Evolutionary conservation across 2,329 filamentous ascomycete species (phyloP), one percentile per base, ranked within the genome.

Genomic region (Aspergillus uvarum): DNA sequence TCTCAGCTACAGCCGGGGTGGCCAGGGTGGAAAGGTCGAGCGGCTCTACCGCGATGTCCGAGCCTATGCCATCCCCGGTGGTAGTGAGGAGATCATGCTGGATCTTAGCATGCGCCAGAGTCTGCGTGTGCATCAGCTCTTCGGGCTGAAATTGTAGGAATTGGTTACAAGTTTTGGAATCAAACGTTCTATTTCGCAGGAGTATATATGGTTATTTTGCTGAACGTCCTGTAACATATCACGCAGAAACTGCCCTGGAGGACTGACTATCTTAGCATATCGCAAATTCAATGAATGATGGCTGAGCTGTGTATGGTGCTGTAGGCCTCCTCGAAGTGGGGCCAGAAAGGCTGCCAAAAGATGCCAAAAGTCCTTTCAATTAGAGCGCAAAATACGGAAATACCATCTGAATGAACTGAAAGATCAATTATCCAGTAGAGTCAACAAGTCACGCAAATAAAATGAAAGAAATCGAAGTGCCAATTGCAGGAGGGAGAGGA

Each of bases 1-100:
- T 26, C 80, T 98, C 66, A 92, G 89, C 70, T 98, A 98, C 81
- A 93, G 88, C 61, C 87, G 94, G 48, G 95, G 95, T 58, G 95
- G 95, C 16, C 95, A 98, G 81, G 95, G 95, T 62, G 94, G 87
- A 60, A 97, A 97, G 86, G 87, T 98, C 55, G 95, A 99, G 86
- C 82, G 95, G 61, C 80, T 99, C 70, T 98, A 98, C 79, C 86
- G 95, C 64, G 95, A 99, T 76, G 95, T 98, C 16, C 85, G 95
- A 68, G 95, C 95, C 0, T 98, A 99, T 77, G 94, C 95, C 63
- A 94, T 99, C 68, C 95, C 95, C 3, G 95, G 95, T 71, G 95
- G 95, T 24, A 92, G 88, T 67, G 94, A 99, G 81, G 95, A 99
- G 84, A 99, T 99, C 67, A 99, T 99, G 95, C 81, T 98, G 67